Base-by-base conservation (phyloP, 441 rosid genomes). In the Eutrema salsugineum region DNA sequence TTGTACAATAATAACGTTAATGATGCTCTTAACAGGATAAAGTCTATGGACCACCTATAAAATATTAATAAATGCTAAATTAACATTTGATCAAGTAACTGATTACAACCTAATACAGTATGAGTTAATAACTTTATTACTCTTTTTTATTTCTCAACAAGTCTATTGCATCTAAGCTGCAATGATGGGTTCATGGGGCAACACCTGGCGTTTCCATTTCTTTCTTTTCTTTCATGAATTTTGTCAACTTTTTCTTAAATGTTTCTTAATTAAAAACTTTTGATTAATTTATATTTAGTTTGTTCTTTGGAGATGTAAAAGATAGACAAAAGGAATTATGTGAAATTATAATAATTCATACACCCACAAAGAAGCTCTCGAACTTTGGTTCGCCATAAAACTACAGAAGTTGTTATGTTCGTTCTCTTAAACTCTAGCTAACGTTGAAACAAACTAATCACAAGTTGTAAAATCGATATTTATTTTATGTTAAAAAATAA, bases 1-100 rank as follows among this genome's bases (percentile, higher is more conserved):
- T 44, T 57, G 66, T 76, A 40, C 71, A 76, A 76, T 76, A 63
- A 76, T 64, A 47, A 48, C 63, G 71, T 40, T 76, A 63, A 76
- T 76, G 75, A 71, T 68, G 71, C 69, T 51, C 22, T 56, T 39
- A 63, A 63, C 38, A 70, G 53, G 30, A 39, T 76, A 76, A 76
- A 66, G 50, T 42, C 11, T 51, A 4, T 58, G 80, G 79, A 70
- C 79, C 75, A 76, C 61, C 0, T 48, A 24, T 55, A 55, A 15
- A 24, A 35, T 35, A 66, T 70, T 15, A 38, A 46, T 27, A 44
- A 22, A 3, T 60, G n/a, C 9, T 42, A 73, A 67, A 44, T 54
- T 68, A 53, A 62, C 54, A 55, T 76, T 55, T 76, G 50, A 69
- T 76, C 46, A 68, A 28, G 44, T 30, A 62, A 55, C 47, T 69